Percentiles rank a stretch among this genome's conserved stretches.
These are phyloP conservation scores for Theobroma cacao DNA, from an alignment of 345 rosid genomes.

Conservation along the genomic window DNA sequence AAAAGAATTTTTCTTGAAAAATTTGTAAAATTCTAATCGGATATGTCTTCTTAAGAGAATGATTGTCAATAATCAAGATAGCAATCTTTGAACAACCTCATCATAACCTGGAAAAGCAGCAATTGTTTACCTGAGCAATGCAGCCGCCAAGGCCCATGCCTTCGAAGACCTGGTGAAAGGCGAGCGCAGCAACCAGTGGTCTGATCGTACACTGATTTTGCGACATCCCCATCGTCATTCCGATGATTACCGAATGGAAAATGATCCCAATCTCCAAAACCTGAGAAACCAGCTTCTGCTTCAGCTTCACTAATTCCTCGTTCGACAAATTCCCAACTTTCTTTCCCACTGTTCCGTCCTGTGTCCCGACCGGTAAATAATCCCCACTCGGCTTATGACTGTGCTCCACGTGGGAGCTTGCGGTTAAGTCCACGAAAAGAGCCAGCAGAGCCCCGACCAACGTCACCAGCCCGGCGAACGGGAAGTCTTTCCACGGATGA, in stretches of 20 bases:
- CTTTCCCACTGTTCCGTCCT: conserved; percentile 30
- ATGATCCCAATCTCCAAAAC: conserved; percentile 93
- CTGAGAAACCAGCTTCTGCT: conserved; percentile 84
- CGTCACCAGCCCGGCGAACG: conserved; percentile 79
- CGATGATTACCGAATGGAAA: conserved; percentile 91
- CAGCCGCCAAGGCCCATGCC: conserved; percentile 99
- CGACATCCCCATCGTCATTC: conserved; percentile 96
- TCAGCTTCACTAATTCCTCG: conserved; percentile 52
- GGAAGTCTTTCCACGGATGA: conserved; percentile 91
- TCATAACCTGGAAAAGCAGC: background rate
- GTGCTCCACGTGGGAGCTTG: conserved; percentile 73
- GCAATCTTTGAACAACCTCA: background rate
- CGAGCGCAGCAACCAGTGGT: conserved; percentile 85
- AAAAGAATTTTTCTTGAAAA: background rate
- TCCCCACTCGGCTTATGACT: conserved; percentile 35
- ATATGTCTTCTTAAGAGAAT: background rate
- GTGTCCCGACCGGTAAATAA: conserved; percentile 43
- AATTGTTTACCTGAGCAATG: conserved; percentile 77
- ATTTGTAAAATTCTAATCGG: background rate
- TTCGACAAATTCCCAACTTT: conserved; percentile 30
- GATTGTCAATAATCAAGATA: background rate
- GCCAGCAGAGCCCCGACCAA: conserved; percentile 66
- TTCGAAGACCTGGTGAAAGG: conserved; percentile 93
- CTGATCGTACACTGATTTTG: conserved; percentile 87
- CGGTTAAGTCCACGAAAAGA: conserved; percentile 76